Percentiles rank a stretch among this genome's conserved stretches.
Conservation (phyloP, 2,329 filamentous ascomycete genomes). For the Colletotrichum costaricense region DNA sequence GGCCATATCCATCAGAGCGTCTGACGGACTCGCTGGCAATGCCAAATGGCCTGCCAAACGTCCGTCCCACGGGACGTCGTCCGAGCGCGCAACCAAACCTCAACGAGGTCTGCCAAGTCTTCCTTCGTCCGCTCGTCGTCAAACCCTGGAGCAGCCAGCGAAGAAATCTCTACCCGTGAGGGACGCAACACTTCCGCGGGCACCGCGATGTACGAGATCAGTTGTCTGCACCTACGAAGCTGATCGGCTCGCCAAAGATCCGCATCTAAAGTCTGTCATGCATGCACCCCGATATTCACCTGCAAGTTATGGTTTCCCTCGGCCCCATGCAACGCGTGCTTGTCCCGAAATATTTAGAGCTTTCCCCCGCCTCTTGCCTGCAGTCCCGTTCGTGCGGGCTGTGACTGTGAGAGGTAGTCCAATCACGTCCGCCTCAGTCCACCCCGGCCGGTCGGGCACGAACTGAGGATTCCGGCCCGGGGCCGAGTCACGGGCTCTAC, state of each 20-base stretch:
- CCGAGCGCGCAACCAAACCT: constrained; percentile 5
- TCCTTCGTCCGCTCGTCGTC: constrained; percentile 2
- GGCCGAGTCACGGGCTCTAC: background rate
- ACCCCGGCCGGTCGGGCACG: background rate
- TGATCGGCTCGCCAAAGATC: background rate
- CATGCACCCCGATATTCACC: constrained; percentile 13
- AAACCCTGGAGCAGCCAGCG: background rate
- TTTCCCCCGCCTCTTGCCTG: constrained; percentile 14
- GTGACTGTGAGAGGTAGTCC: background rate
- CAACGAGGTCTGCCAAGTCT: background rate
- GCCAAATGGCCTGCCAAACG: constrained; percentile 17
- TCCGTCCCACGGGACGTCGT: constrained; percentile 12
- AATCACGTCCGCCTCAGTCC: background rate
- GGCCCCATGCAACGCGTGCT: constrained; percentile 11
- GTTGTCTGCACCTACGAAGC: background rate
- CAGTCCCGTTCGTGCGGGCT: constrained; percentile 6
- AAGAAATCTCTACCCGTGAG: background rate
- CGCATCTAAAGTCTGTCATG: constrained; percentile 2
- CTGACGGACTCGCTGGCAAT: constrained; percentile 13
- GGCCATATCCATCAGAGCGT: constrained; percentile 16
- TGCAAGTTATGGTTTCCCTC: constrained; percentile 3
- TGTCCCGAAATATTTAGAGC: background rate
- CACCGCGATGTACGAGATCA: too few species aligned
- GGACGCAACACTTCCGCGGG: background rate
- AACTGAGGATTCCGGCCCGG: constrained; percentile 10